These are phyloP conservation scores for Phytophthora ohioensis DNA, from an alignment of 352 stramenopile species.

Conservation along the genomic window DNA sequence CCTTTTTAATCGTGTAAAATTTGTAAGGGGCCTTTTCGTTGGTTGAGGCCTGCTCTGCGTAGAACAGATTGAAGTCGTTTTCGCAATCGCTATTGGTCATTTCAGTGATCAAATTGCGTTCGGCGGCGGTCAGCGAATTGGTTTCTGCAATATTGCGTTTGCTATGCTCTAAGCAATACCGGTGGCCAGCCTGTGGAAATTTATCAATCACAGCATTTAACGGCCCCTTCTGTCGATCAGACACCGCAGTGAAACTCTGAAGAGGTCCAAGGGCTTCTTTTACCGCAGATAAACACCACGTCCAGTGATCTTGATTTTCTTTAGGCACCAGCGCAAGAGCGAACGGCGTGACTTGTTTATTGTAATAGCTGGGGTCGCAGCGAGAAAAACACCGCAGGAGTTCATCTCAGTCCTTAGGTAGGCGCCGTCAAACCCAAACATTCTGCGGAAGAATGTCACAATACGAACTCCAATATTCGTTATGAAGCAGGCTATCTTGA, in stretches of 20 bases:
- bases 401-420: constrained; percentile 44
- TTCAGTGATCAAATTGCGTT: background rate
- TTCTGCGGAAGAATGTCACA: background rate
- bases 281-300: constrained; percentile 18
- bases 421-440: constrained; percentile 27
- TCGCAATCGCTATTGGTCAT: constrained; percentile 13
- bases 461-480: constrained; percentile 4
- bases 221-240: constrained; percentile 1
- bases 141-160: constrained; percentile 5
- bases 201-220: background rate
- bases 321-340: constrained; percentile 18
- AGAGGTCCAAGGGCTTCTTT: background rate
- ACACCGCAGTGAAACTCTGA: background rate
- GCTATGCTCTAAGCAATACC: constrained; percentile 13
- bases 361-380: constrained; percentile 34
- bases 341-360: constrained; percentile 27
- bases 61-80: constrained; percentile 15
- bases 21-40: background rate
- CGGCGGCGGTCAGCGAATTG: background rate
- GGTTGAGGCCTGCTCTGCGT: background rate
- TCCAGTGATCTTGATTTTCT: constrained; percentile 40
- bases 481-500: constrained; percentile 2
- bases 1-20: background rate
- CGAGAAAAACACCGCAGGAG: constrained; percentile 23
- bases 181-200: constrained; percentile 9